phyloP scores from a whole-genome alignment of 495 filamentous ascomycete species.

The Neurospora sp. region DNA sequence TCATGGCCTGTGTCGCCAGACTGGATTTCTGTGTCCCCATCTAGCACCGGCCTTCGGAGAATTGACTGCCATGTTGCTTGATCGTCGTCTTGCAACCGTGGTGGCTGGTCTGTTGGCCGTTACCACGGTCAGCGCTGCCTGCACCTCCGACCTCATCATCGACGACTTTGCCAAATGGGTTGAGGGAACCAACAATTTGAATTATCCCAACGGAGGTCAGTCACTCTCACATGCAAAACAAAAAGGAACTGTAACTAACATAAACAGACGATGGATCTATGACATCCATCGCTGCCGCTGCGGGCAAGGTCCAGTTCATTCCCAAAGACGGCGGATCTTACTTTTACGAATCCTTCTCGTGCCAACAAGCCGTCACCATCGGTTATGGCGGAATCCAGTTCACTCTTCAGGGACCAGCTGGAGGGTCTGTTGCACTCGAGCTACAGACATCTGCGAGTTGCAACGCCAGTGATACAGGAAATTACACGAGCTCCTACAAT shows the following conservation, averaged over 20 bases:
- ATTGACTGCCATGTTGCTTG: constrained; percentile 12
- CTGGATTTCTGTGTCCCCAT: not conserved
- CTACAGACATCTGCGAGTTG: constrained; percentile 42
- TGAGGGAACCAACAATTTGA: constrained; percentile 37
- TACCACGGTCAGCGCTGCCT: constrained; percentile 24
- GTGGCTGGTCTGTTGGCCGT: constrained; percentile 16
- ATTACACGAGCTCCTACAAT: constrained; percentile 38
- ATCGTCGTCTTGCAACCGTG: constrained; percentile 14
- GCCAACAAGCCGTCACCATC: constrained; percentile 32
- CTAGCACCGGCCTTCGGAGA: not conserved
- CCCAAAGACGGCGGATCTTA: constrained; percentile 40
- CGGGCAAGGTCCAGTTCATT: constrained; percentile 41
- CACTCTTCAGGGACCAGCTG: constrained; percentile 42
- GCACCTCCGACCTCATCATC: constrained; percentile 40
- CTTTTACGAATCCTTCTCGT: constrained; percentile 47
- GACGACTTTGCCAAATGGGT: constrained; percentile 48
- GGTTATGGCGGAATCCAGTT: constrained; percentile 46
- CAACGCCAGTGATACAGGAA: constrained; percentile 10
- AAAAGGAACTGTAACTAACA: not conserved
- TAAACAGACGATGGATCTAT: constrained; percentile 46
- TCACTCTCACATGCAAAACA: not conserved
- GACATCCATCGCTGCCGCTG: constrained; percentile 35
- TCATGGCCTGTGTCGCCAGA: not conserved
- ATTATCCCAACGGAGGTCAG: constrained; percentile 37
- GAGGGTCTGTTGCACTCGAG: constrained; percentile 40